A percentile compares a stretch with the other conserved stretches of the same genome.
Conservation (phyloP, 495 filamentous ascomycete genomes). For the Beverwykella pulmonaria region DNA sequence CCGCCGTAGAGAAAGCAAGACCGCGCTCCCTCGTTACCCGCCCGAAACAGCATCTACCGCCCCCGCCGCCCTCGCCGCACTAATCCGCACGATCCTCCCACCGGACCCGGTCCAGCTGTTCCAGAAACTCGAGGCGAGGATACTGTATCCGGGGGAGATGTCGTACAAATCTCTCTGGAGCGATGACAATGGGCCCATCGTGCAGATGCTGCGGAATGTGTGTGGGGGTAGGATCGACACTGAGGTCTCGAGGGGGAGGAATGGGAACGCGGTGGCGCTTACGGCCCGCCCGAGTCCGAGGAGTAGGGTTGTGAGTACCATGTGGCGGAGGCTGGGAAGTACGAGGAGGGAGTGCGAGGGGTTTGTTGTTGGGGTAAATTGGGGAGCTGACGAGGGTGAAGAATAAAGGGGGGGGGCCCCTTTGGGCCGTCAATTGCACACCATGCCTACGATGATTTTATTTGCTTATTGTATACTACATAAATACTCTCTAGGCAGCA, state of each 20-base stretch:
- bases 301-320: slow-evolving; percentile 34
- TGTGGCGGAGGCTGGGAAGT: slow-evolving; percentile 39
- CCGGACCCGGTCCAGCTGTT: slow-evolving; percentile 19
- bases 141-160: slow-evolving; percentile 38
- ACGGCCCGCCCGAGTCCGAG: slow-evolving; percentile 17
- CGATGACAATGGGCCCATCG: slow-evolving; percentile 35
- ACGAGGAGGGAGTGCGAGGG: background rate
- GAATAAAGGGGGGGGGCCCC: no score
- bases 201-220: slow-evolving; percentile 37
- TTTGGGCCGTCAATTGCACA: no score
- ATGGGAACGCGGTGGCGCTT: slow-evolving; percentile 37
- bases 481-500: no score
- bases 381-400: background rate
- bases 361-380: slow-evolving; percentile 4
- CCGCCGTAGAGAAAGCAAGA: background rate
- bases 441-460: no score
- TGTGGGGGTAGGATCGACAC: slow-evolving; percentile 37
- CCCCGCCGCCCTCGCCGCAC: background rate
- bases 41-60: background rate
- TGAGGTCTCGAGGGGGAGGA: slow-evolving; percentile 37
- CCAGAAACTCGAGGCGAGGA: slow-evolving; percentile 36
- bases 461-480: no score
- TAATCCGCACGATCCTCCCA: slow-evolving; percentile 23
- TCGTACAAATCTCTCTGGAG: slow-evolving; percentile 40
- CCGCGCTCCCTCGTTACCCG: background rate